Evolutionary conservation across 805 yeast genomes (phyloP).

Genomic region (Candida germanica): DNA sequence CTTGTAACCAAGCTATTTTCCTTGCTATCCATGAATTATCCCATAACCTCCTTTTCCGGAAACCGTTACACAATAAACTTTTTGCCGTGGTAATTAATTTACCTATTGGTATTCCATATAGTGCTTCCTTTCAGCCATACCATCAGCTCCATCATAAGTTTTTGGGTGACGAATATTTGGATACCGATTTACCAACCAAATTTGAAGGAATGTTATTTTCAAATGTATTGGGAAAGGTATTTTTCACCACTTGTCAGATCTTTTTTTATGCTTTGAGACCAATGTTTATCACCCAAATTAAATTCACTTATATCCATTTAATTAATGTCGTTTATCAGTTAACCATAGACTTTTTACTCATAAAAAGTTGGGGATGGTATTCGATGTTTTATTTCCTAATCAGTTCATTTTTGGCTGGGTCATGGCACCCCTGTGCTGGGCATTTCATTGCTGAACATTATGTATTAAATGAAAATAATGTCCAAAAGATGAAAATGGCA

Average conservation of each 20-base stretch:
- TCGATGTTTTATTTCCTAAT: constrained; percentile 64
- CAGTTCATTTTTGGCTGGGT: constrained; percentile 85
- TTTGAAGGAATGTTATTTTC: constrained; percentile 74
- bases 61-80: constrained; percentile 71
- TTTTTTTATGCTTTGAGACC: constrained; percentile 89
- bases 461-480: constrained; percentile 56
- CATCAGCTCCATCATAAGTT: constrained; percentile 91
- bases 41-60: constrained; percentile 80
- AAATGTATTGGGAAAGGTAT: constrained; percentile 80
- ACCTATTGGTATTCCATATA: constrained; percentile 88
- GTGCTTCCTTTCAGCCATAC: constrained; percentile 86
- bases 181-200: constrained; percentile 83
- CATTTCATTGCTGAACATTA: constrained; percentile 96
- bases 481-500: constrained; percentile 23
- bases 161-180: constrained; percentile 77
- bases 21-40: constrained; percentile 85
- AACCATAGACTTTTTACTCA: constrained; percentile 53
- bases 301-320: constrained; percentile 72
- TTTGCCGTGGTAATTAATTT: constrained; percentile 75
- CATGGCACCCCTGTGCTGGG: constrained; percentile 91
- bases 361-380: constrained; percentile 60
- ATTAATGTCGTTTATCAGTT: constrained; percentile 64
- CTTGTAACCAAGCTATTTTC: constrained; percentile 79
- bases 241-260: constrained; percentile 86
- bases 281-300: constrained; percentile 74